Conservation (phyloP, 768 basidiomycete genomes). For the Lenzites betulinus region DNA sequence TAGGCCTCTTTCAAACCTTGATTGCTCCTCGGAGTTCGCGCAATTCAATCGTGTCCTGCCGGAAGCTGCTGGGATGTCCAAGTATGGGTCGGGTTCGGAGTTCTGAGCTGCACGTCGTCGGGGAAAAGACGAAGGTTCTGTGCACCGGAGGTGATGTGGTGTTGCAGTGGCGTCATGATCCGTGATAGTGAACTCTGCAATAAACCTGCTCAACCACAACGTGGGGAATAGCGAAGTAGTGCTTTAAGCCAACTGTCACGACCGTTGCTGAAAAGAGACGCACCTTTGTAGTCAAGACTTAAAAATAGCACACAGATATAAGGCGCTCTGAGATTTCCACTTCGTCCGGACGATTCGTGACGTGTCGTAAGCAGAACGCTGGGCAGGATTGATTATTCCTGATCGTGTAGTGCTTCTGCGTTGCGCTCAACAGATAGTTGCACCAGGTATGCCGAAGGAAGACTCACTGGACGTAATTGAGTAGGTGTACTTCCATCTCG, state of each 20-base stretch:
- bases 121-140: too few relatives aligned
- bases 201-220: background rate
- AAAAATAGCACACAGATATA: background rate
- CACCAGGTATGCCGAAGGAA: too few relatives aligned
- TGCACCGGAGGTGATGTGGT: background rate
- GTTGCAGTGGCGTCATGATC: background rate
- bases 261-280: background rate
- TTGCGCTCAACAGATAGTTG: too few relatives aligned
- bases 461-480: too few relatives aligned
- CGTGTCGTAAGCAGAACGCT: background rate
- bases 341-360: background rate
- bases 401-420: too few relatives aligned
- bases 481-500: too few relatives aligned
- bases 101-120: background rate
- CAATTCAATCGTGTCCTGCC: too few relatives aligned
- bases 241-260: background rate
- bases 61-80: background rate
- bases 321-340: too few relatives aligned
- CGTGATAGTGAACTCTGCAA: slow-evolving; percentile 6
- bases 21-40: too few relatives aligned
- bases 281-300: background rate
- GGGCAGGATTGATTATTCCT: too few relatives aligned
- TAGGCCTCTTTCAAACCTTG: background rate
- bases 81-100: background rate
- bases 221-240: too few relatives aligned